phyloP scores from a whole-genome alignment of 108 stramenopile species.

The Aureococcus anophagefferens region DNA sequence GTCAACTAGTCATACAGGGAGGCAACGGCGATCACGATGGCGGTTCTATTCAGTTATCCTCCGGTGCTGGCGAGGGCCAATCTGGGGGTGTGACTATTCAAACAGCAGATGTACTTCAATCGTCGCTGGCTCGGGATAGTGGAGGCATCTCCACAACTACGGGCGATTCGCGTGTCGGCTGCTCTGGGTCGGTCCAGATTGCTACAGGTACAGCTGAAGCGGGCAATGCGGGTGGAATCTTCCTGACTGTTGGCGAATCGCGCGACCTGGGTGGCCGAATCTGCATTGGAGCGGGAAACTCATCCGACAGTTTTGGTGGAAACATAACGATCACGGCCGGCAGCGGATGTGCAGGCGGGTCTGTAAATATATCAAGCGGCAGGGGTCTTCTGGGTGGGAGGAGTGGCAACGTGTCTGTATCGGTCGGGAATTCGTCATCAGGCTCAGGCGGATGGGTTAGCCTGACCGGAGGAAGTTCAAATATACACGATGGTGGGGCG shows the following conservation, averaged over 20 bases:
- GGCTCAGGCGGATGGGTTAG: slow-evolving; percentile 15
- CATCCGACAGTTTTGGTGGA: neutral
- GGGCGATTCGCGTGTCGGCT: neutral
- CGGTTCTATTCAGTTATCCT: neutral
- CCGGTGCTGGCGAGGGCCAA: slow-evolving; percentile 2
- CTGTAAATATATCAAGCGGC: neutral
- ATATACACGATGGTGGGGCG: slow-evolving; percentile 6
- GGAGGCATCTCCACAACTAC: neutral
- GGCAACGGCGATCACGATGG: slow-evolving; percentile 7
- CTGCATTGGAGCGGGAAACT: neutral
- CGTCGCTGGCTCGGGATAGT: too few relatives aligned
- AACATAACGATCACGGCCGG: neutral
- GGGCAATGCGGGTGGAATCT: neutral
- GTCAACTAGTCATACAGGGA: slow-evolving; percentile 10
- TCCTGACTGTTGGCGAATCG: neutral
- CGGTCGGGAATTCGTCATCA: slow-evolving; percentile 7
- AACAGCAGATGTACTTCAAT: too few relatives aligned
- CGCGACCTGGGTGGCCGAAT: neutral
- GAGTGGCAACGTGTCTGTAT: slow-evolving; percentile 17
- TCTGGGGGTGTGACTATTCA: too few relatives aligned
- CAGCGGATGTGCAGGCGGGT: neutral
- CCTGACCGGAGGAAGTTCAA: slow-evolving; percentile 8
- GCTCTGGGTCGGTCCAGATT: neutral
- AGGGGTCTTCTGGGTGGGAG: neutral
- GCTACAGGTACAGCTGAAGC: neutral